Conservation (phyloP, 345 rosid species). For the Camelina sativa region DNA sequence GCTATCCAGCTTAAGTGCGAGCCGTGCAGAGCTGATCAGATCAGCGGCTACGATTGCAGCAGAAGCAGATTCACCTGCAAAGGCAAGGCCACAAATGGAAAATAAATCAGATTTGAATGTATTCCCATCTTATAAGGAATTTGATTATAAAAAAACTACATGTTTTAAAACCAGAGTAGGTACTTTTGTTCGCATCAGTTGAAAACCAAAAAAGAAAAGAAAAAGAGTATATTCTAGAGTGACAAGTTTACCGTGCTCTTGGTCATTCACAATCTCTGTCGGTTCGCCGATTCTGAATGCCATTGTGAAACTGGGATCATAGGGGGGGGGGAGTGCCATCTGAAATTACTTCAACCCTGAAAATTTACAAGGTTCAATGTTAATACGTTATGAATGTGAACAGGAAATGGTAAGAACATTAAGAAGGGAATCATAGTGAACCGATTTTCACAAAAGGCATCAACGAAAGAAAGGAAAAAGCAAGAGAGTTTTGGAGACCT, state of each 20-base stretch:
- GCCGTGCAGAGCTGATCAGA: constrained; percentile 8
- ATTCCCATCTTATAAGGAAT: too few species aligned
- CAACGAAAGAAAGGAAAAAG: too few species aligned
- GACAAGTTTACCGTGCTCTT: neutral
- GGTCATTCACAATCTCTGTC: neutral
- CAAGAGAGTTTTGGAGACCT: too few species aligned
- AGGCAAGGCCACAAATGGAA: neutral
- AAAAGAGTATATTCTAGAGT: too few species aligned
- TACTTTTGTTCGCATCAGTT: too few species aligned
- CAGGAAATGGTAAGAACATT: too few species aligned
- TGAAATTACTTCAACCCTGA: neutral
- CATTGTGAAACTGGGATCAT: neutral
- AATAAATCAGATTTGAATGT: neutral
- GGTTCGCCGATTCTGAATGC: neutral
- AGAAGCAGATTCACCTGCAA: neutral
- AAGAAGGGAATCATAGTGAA: too few species aligned
- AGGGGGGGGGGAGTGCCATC: constrained; percentile 10
- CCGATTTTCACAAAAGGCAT: too few species aligned
- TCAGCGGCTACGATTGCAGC: neutral
- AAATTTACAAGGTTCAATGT: neutral
- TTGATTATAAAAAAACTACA: too few species aligned
- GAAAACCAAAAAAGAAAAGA: too few species aligned
- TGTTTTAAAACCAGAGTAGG: too few species aligned
- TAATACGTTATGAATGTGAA: too few species aligned
- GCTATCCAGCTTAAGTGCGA: constrained; percentile 2